A percentile compares a stretch with the other conserved stretches of the same genome.
Conservation (phyloP, 257 asterid genomes). For the Avicennia marina region DNA sequence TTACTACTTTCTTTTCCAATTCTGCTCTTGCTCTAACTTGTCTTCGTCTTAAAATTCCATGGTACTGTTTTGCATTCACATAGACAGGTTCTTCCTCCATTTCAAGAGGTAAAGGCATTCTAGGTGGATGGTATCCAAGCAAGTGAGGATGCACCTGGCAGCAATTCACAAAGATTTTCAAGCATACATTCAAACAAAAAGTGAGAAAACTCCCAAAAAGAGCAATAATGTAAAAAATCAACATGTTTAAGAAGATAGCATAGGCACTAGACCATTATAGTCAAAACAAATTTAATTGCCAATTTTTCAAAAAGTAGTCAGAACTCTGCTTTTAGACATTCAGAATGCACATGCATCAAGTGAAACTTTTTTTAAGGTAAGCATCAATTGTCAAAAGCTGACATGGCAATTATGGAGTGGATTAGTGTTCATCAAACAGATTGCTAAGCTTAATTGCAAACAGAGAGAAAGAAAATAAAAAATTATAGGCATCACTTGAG, state of each 20-base stretch:
- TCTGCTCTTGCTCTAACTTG: constrained; percentile 81
- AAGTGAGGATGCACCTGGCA: constrained; percentile 59
- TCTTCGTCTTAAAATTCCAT: constrained; percentile 77
- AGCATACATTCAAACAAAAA: not conserved
- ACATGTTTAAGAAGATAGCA: not conserved
- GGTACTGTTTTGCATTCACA: constrained; percentile 81
- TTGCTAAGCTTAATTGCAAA: no score
- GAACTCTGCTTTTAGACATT: no score
- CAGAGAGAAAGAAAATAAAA: constrained; percentile 3
- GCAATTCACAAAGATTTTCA: not conserved
- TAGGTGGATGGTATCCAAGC: constrained; percentile 52
- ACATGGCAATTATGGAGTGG: not conserved
- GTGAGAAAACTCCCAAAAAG: not conserved
- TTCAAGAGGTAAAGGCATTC: constrained; percentile 78
- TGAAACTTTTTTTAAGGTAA: no score
- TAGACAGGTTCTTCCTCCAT: constrained; percentile 88
- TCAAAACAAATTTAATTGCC: no score
- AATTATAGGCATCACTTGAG: constrained; percentile 12
- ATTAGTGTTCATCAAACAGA: constrained; percentile 4
- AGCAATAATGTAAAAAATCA: not conserved
- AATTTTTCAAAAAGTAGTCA: no score
- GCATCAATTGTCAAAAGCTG: not conserved
- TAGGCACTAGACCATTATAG: no score
- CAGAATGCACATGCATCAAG: no score
- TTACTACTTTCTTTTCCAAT: constrained; percentile 58